Conservation (phyloP, 352 stramenopile genomes). For the Blastocystis sp. region DNA sequence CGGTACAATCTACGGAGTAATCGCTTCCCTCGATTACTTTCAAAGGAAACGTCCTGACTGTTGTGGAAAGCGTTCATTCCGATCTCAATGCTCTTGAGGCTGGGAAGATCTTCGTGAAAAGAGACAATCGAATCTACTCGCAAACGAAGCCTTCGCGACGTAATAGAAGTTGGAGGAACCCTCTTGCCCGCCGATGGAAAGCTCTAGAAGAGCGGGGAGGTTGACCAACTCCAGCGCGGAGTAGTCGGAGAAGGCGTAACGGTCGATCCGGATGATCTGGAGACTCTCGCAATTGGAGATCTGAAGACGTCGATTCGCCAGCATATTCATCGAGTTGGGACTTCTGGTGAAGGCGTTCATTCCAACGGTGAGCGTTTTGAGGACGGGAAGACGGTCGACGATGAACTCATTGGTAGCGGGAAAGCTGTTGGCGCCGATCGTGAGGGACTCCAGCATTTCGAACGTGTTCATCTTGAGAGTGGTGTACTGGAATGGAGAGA, state of each 20-base stretch:
- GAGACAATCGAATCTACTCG: too few species aligned
- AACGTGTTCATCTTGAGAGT: too few species aligned
- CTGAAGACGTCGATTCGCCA: not conserved
- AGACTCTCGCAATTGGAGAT: not conserved
- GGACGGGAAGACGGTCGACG: not conserved
- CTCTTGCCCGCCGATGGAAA: not conserved
- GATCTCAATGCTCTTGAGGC: too few species aligned
- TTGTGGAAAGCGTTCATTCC: too few species aligned
- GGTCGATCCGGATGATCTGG: not conserved
- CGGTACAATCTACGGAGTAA: too few species aligned
- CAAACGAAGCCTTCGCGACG: too few species aligned
- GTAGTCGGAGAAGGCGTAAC: not conserved
- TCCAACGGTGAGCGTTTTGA: not conserved
- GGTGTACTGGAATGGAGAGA: too few species aligned
- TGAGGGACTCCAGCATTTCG: not conserved
- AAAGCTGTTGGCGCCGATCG: not conserved
- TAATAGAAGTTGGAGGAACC: not conserved
- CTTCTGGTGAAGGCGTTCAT: not conserved
- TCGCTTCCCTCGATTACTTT: too few species aligned
- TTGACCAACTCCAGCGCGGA: not conserved
- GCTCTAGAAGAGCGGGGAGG: not conserved
- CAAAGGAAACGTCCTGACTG: too few species aligned
- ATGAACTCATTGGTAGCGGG: not conserved
- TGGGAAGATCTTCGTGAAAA: too few species aligned
- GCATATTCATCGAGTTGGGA: not conserved